A percentile compares a stretch with the other conserved stretches of the same genome.
phyloP scores from a whole-genome alignment of 2,329 filamentous ascomycete genomes.

The Thelonectria discophora region DNA sequence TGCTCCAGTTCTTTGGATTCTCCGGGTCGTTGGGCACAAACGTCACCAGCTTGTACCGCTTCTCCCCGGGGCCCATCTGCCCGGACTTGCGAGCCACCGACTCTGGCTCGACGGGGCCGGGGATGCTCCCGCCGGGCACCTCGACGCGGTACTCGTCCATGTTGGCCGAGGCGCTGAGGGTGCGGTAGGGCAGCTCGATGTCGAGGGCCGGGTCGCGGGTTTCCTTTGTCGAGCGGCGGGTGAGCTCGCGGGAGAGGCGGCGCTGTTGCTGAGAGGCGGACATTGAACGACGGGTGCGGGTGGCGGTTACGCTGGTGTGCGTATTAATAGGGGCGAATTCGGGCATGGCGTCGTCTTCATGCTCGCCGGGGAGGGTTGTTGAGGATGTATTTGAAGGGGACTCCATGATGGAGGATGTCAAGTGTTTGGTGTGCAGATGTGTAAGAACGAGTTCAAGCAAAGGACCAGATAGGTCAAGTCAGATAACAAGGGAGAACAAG shows the following conservation, averaged over 20 bases:
- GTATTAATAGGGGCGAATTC: constrained; percentile 39
- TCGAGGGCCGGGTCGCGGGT: constrained; percentile 53
- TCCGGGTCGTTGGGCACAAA: constrained; percentile 77
- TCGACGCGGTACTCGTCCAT: constrained; percentile 74
- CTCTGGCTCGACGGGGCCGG: constrained; percentile 49
- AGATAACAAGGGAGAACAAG: no score
- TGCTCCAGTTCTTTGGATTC: constrained; percentile 88
- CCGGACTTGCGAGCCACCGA: constrained; percentile 34
- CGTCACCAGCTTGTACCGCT: constrained; percentile 62
- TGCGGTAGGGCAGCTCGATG: constrained; percentile 71
- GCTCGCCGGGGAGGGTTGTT: constrained; percentile 18
- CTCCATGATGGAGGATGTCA: constrained; percentile 7
- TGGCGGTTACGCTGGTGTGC: constrained; percentile 25
- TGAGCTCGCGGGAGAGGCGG: constrained; percentile 20
- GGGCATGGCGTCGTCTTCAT: background rate
- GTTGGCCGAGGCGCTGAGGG: constrained; percentile 67
- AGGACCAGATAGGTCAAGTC: no score
- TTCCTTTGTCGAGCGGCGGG: constrained; percentile 46
- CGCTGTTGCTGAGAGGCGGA: constrained; percentile 28
- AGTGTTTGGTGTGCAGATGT: no score
- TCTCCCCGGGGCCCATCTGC: constrained; percentile 30
- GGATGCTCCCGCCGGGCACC: constrained; percentile 68
- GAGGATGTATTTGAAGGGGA: constrained; percentile 22
- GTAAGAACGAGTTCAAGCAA: no score
- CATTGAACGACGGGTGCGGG: constrained; percentile 36